These are phyloP conservation scores for Cystobasidium slooffiae DNA, from an alignment of 1,284 basidiomycete genomes.

Conservation along the genomic window DNA sequence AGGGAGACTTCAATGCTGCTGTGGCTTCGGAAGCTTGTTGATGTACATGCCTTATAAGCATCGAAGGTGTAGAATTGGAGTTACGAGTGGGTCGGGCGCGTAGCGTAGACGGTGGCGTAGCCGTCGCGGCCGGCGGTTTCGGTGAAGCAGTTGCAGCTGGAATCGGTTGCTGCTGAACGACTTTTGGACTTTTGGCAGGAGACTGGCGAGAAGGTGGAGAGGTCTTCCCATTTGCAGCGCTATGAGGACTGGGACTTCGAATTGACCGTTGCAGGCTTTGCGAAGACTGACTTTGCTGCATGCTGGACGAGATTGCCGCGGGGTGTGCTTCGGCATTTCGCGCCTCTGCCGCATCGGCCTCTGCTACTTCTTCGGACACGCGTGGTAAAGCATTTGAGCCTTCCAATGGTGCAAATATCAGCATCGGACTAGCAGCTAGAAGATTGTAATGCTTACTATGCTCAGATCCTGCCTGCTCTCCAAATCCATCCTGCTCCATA, in stretches of 20 bases:
- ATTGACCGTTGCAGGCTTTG: neutral
- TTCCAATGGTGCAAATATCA: neutral
- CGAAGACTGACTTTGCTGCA: neutral
- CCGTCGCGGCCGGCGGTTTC: neutral
- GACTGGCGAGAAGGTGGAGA: neutral
- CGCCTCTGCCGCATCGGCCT: neutral
- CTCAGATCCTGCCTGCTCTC: neutral
- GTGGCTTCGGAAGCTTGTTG: constrained; percentile 42
- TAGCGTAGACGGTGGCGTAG: constrained; percentile 16
- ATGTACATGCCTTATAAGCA: constrained; percentile 43
- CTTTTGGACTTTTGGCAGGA: neutral
- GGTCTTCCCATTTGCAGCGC: neutral
- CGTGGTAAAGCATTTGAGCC: neutral
- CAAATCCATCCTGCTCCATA: constrained; percentile 28
- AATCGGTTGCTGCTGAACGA: neutral
- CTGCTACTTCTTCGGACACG: neutral
- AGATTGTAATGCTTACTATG: neutral
- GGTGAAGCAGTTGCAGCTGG: neutral
- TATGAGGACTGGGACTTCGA: neutral
- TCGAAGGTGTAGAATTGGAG: constrained; percentile 42
- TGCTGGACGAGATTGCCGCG: neutral
- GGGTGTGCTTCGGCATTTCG: neutral
- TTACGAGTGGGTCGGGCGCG: constrained; percentile 17
- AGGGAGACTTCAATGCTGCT: constrained; percentile 24
- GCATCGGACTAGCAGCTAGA: neutral